phyloP scores from a whole-genome alignment of 805 yeast species.

The Nadsonia fulvescens region DNA sequence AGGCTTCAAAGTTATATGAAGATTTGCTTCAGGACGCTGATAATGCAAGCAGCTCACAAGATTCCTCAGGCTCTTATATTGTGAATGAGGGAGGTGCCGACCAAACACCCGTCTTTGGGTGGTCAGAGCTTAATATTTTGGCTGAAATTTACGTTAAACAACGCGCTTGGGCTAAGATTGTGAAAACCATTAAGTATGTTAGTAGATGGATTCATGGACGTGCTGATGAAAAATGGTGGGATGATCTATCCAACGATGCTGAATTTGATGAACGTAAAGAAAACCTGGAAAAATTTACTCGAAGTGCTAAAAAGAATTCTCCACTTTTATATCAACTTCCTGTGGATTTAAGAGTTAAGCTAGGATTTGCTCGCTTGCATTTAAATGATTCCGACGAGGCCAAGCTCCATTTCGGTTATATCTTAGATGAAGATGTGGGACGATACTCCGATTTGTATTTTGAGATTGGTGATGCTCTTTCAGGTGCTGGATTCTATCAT shows the following conservation, averaged over 20 bases:
- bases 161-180: slow-evolving; percentile 44
- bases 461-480: slow-evolving; percentile 61
- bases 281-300: slow-evolving; percentile 5
- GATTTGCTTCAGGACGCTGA: too few species aligned
- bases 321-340: slow-evolving; percentile 35
- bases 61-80: too few species aligned
- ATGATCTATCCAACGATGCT: slow-evolving; percentile 43
- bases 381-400: slow-evolving; percentile 51
- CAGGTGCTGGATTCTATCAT: slow-evolving; percentile 46
- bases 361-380: slow-evolving; percentile 58
- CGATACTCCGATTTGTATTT: slow-evolving; percentile 56
- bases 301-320: slow-evolving; percentile 1
- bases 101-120: too few species aligned
- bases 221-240: slow-evolving; percentile 48
- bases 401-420: slow-evolving; percentile 40
- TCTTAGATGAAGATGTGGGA: slow-evolving; percentile 36
- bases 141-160: slow-evolving; percentile 63
- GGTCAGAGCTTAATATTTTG: slow-evolving; percentile 77
- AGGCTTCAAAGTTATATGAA: too few species aligned
- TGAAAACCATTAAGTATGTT: slow-evolving; percentile 45
- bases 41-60: too few species aligned
- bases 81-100: too few species aligned
- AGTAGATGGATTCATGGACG: slow-evolving; percentile 74
- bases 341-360: slow-evolving; percentile 68
- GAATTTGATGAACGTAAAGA: slow-evolving; percentile 65